Conservation (phyloP, 148 eudicot species). For the Chenopodium quinoa region DNA sequence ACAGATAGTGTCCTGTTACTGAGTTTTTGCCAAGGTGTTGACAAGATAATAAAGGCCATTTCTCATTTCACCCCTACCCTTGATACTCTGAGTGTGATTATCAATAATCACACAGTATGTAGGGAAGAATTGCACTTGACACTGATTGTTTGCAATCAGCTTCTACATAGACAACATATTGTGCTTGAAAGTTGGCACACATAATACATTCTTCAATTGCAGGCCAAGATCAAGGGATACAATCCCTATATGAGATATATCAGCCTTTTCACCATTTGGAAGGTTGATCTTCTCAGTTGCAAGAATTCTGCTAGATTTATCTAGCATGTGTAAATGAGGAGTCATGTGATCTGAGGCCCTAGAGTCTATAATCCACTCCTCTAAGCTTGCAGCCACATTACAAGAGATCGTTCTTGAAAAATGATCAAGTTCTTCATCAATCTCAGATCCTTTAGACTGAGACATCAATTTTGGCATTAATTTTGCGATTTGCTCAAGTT, state of each 20-base stretch:
- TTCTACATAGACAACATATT: too few relatives aligned
- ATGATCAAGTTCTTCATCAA: neutral
- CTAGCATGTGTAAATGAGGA: neutral
- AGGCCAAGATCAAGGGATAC: neutral
- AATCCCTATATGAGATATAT: neutral
- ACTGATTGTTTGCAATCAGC: neutral
- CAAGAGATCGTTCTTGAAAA: neutral
- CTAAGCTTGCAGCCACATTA: neutral
- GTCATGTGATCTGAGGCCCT: neutral
- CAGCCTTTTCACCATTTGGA: neutral
- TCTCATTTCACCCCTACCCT: neutral
- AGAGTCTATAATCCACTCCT: neutral
- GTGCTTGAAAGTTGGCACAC: neutral
- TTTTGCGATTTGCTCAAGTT: neutral
- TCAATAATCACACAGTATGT: neutral
- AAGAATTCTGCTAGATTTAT: too few relatives aligned
- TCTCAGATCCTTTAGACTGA: too few relatives aligned
- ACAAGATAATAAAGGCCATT: neutral
- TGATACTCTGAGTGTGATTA: neutral
- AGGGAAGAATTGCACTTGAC: neutral
- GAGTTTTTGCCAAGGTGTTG: too few relatives aligned
- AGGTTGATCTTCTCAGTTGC: neutral
- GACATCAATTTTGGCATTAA: neutral
- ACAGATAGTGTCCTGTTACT: too few relatives aligned
- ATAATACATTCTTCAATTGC: neutral